Base-by-base conservation (phyloP, 176 grass and related monocot species). In the Musa itinerans region DNA sequence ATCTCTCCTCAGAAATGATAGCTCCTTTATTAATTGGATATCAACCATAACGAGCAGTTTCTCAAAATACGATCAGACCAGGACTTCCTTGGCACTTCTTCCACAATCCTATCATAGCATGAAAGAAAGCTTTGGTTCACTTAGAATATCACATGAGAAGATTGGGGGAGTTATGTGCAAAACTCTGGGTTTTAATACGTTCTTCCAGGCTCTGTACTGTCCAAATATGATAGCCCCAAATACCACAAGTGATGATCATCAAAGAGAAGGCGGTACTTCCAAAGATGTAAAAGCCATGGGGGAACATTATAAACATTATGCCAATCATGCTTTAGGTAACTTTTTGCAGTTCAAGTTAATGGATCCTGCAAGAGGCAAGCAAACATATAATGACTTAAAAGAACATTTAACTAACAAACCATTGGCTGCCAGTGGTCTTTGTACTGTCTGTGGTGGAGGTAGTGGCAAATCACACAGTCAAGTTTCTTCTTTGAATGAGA, bases 21-120 rank as follows among this genome's bases (percentile, higher is more conserved):
- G 76, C 58, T 91, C 90, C 56, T 98, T 98, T 83, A 77, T 91
- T 74, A 93, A 98, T 76, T 98, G 94, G 94, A 93, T 98, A 75
- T 93, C 94, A 57, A 75, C 86, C 19, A 85, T 98, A 52, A 84
- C 88, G 24, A 93, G 88, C 72, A 86, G 84, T 17, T 81, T 82
- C 71, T 52, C 67, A 20, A 24, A 53, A 65, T 67, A 76, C 83
- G 78, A 74, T 63, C 50, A 80, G 65, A 50, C 78, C 17, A 54
- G 54, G 58, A 70, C 34, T 80, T 79, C 79, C 57, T 73, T 88
- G 83, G 52, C 85, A 82, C 71, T 92, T 79, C 83, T 82, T 81
- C 87, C 78, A 79, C 81, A 86, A 53, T 86, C 77, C 50, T 77
- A 76, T 51, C 79, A 50, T 55, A 53, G 55, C 78, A 68, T 74